Evolutionary conservation across 805 yeast species (phyloP).

Genomic region (Ogataea nonfermentans): DNA sequence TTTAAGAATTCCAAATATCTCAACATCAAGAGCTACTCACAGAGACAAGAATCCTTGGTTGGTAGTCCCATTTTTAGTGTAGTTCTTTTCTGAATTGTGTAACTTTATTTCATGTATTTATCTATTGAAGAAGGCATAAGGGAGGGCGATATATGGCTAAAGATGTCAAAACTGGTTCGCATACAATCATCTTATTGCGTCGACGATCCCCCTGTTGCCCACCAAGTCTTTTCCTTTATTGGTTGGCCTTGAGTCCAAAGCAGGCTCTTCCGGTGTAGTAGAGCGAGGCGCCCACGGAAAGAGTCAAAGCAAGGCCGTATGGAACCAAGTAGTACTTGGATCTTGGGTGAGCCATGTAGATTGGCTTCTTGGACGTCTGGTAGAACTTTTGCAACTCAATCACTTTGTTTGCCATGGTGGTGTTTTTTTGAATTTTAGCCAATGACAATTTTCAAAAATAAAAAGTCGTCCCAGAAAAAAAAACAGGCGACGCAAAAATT

Average conservation of each 20-base stretch:
- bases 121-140: slow-evolving; percentile 2
- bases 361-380: slow-evolving; percentile 56
- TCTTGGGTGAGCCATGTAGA: slow-evolving; percentile 58
- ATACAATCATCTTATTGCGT: too few relatives aligned
- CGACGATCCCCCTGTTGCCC: too few relatives aligned
- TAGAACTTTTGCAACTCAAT: slow-evolving; percentile 58
- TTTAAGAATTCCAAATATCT: too few relatives aligned
- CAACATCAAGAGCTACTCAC: too few relatives aligned
- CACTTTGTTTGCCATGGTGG: slow-evolving; percentile 37
- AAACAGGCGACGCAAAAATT: too few relatives aligned
- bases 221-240: slow-evolving; percentile 14
- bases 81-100: too few relatives aligned
- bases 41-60: too few relatives aligned
- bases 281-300: slow-evolving; percentile 63
- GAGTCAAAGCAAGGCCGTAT: slow-evolving; percentile 70
- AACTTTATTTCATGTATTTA: slow-evolving; percentile 6
- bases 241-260: slow-evolving; percentile 58
- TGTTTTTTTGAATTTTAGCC: slow-evolving; percentile 8
- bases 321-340: slow-evolving; percentile 74
- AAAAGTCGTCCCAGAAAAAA: slow-evolving; percentile 1
- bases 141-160: neutral
- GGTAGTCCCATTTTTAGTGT: too few relatives aligned
- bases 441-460: slow-evolving; percentile 7
- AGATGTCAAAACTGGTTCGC: too few relatives aligned
- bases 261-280: slow-evolving; percentile 72